These are phyloP conservation scores for Aspergillus phoenicis DNA, from an alignment of 2,329 filamentous ascomycete genomes.

Conservation along the genomic window DNA sequence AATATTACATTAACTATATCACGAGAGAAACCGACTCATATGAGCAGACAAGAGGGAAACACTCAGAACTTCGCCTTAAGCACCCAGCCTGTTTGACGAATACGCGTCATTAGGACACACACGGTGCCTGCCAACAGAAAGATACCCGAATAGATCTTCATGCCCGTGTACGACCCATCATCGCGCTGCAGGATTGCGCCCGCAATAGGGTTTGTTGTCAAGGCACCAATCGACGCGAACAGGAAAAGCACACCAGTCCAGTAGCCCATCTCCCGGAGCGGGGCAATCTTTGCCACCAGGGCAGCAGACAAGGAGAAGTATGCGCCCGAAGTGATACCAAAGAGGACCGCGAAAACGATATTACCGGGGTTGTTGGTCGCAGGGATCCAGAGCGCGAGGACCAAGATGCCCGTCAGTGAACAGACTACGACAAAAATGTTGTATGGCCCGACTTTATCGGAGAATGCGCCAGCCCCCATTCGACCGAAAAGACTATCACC, in stretches of 20 bases:
- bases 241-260: constrained; percentile 9
- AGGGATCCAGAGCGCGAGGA: constrained; percentile 14
- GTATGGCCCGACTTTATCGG: constrained; percentile 9
- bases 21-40: not conserved
- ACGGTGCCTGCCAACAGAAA: constrained; percentile 1
- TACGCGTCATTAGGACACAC: constrained; percentile 1
- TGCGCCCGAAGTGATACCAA: constrained; percentile 10
- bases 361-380: not conserved
- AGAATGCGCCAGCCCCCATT: not conserved
- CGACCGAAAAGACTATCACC: constrained; percentile 7
- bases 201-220: constrained; percentile 11
- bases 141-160: constrained; percentile 10
- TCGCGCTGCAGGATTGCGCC: constrained; percentile 7
- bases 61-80: constrained; percentile 14
- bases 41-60: not conserved
- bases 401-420: constrained; percentile 1
- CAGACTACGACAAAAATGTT: constrained; percentile 10
- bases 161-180: constrained; percentile 4
- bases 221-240: constrained; percentile 5
- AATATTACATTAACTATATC: not conserved
- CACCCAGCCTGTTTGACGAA: constrained; percentile 1
- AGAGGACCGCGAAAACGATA: constrained; percentile 6
- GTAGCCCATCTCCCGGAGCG: constrained; percentile 7
- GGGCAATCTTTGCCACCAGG: constrained; percentile 6
- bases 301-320: constrained; percentile 8